phyloP scores from a whole-genome alignment of 1,284 basidiomycete genomes.

The Fomes fomentarius region DNA sequence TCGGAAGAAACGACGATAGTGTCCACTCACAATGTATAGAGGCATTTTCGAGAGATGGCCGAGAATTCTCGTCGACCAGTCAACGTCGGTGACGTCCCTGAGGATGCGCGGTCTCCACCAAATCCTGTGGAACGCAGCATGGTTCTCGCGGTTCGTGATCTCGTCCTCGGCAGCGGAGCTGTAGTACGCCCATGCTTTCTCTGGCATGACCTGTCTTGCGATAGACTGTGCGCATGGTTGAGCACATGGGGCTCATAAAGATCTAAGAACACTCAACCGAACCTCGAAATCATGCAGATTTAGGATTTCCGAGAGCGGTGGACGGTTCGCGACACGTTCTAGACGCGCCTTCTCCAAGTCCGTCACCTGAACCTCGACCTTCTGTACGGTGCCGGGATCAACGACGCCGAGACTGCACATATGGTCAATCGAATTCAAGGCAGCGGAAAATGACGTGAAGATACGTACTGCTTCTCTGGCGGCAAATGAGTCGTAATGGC shows the following conservation, averaged over 20 bases:
- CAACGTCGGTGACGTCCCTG: constrained; percentile 80
- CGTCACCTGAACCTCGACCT: constrained; percentile 56
- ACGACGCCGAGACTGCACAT: constrained; percentile 65
- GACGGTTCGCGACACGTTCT: constrained; percentile 56
- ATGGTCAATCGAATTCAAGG: too few relatives aligned
- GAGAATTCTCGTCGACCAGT: constrained; percentile 83
- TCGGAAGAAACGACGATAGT: neutral
- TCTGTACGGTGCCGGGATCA: constrained; percentile 63
- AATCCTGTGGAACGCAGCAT: constrained; percentile 85
- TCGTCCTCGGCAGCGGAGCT: constrained; percentile 88
- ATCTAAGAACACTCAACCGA: constrained; percentile 12
- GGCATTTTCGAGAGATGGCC: constrained; percentile 78
- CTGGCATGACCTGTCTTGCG: constrained; percentile 72
- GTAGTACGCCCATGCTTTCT: constrained; percentile 91
- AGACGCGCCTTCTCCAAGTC: constrained; percentile 64
- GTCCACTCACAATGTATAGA: constrained; percentile 59
- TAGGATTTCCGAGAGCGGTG: constrained; percentile 77
- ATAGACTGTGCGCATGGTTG: constrained; percentile 52
- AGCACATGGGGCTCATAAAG: neutral
- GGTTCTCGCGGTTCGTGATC: constrained; percentile 88
- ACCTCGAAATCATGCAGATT: constrained; percentile 94
- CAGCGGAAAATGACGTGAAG: too few relatives aligned
- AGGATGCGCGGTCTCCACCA: constrained; percentile 94
- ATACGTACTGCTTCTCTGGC: constrained; percentile 69
- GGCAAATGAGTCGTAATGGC: constrained; percentile 85